Conservation (phyloP, 208 protist genomes). For the Zelonia costaricensis region DNA sequence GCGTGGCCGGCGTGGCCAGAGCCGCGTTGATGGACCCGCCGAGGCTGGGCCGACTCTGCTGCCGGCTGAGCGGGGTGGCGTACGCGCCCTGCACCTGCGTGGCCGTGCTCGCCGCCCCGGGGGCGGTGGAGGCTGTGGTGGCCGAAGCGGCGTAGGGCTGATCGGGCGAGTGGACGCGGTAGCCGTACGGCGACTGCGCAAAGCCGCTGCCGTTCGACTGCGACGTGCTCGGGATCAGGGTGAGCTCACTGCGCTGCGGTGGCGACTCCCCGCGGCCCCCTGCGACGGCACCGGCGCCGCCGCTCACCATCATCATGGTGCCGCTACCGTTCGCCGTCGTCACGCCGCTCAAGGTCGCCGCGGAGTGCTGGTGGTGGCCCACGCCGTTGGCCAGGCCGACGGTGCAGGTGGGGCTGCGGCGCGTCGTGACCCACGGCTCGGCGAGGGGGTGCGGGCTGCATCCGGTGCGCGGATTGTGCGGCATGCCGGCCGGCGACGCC, state of each 20-base stretch:
- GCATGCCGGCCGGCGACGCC: constrained; percentile 20
- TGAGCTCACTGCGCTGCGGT: constrained; percentile 16
- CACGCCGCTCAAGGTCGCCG: constrained; percentile 2
- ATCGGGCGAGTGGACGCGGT: constrained; percentile 25
- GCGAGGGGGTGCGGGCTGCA: constrained; percentile 25
- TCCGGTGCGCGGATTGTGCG: constrained; percentile 25
- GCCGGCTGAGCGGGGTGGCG: constrained; percentile 19
- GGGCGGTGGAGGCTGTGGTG: too few relatives aligned
- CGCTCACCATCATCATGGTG: constrained; percentile 21
- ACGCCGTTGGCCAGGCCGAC: neutral
- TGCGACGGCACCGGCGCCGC: neutral
- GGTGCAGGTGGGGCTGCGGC: constrained; percentile 23
- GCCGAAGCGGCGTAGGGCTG: constrained; percentile 16
- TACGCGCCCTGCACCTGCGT: neutral
- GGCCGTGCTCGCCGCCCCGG: constrained; percentile 3
- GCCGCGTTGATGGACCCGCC: neutral
- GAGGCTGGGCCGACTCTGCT: constrained; percentile 18
- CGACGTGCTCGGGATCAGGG: constrained; percentile 28
- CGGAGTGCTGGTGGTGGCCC: neutral
- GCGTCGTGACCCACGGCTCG: constrained; percentile 25
- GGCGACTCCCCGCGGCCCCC: constrained; percentile 13
- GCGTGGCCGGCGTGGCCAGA: neutral
- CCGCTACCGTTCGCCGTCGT: constrained; percentile 9
- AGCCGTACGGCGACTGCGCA: constrained; percentile 29
- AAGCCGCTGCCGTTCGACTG: constrained; percentile 23